Evolutionary conservation across 2,329 filamentous ascomycete genomes (phyloP).

Genomic region (Balansia obtecta): DNA sequence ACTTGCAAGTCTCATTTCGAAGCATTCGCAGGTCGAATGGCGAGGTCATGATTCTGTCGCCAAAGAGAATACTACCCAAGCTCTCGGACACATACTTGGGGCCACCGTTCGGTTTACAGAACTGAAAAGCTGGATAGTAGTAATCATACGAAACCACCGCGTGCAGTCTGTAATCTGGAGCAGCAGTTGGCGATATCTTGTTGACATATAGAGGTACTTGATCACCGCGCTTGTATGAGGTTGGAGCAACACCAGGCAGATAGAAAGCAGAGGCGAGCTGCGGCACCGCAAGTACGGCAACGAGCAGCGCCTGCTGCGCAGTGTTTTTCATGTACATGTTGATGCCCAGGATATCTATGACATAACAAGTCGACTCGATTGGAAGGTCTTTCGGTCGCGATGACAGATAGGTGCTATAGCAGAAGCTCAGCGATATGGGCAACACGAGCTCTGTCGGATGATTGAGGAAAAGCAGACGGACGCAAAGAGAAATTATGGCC

Average conservation of each 20-base stretch:
- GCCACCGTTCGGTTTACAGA: constrained; percentile 69
- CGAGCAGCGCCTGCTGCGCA: constrained; percentile 37
- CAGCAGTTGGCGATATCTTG: constrained; percentile 74
- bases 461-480: not conserved
- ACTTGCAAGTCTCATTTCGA: constrained; percentile 76
- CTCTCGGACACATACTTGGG: constrained; percentile 68
- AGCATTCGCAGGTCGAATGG: constrained; percentile 83
- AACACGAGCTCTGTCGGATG: not conserved
- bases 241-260: constrained; percentile 88
- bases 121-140: constrained; percentile 78
- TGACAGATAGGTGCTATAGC: not conserved
- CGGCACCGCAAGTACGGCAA: constrained; percentile 37
- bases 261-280: constrained; percentile 68
- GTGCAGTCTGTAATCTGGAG: constrained; percentile 68
- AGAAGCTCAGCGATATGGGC: not conserved
- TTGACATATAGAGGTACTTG: constrained; percentile 85
- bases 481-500: not conserved
- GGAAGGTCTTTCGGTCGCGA: not conserved
- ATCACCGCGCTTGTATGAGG: constrained; percentile 73
- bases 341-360: not conserved
- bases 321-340: constrained; percentile 33
- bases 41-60: constrained; percentile 94
- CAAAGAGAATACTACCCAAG: constrained; percentile 90
- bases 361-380: constrained; percentile 4
- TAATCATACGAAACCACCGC: constrained; percentile 96